Conservation (phyloP, 23 red algal genomes). For the Rhodosorus marinus region DNA sequence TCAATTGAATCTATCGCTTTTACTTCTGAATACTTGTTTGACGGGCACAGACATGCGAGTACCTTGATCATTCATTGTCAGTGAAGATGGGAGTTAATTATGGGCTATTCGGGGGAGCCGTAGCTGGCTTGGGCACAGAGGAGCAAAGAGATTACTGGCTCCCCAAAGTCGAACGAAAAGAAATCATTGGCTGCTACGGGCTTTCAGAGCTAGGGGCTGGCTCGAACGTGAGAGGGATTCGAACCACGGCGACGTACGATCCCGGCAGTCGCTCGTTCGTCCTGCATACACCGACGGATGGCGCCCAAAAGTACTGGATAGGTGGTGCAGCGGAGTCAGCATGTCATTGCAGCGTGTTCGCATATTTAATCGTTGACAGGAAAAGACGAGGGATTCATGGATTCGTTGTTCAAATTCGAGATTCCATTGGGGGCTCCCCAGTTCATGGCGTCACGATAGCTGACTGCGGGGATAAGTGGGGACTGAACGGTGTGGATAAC, state of each 20-base stretch:
- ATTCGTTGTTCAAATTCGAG: slow-evolving; percentile 73
- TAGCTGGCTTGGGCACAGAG: slow-evolving; percentile 34
- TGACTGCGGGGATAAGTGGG: slow-evolving; percentile 77
- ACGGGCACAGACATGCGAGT: too few species aligned
- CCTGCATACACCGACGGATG: slow-evolving; percentile 60
- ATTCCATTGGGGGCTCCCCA: slow-evolving; percentile 16
- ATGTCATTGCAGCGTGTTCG: slow-evolving; percentile 59
- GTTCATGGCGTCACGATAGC: slow-evolving; percentile 24
- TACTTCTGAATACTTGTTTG: too few species aligned
- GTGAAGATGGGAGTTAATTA: slow-evolving; percentile 79
- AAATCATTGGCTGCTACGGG: slow-evolving; percentile 76
- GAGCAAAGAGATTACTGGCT: slow-evolving; percentile 45
- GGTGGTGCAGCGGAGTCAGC: slow-evolving; percentile 59
- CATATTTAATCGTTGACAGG: slow-evolving; percentile 32
- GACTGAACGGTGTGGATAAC: slow-evolving; percentile 98
- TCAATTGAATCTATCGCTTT: too few species aligned
- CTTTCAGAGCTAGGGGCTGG: slow-evolving; percentile 89
- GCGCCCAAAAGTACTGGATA: slow-evolving; percentile 98
- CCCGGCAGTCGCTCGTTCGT: slow-evolving; percentile 18
- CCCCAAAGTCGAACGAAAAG: slow-evolving; percentile 35
- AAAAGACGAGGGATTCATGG: slow-evolving; percentile 46
- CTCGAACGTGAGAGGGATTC: slow-evolving; percentile 71
- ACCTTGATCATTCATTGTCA: slow-evolving; percentile 62
- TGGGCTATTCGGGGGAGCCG: slow-evolving; percentile 59
- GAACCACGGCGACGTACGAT: slow-evolving; percentile 72